phyloP scores from a whole-genome alignment of 2,329 filamentous ascomycete genomes.

The Esteya vermicola region DNA sequence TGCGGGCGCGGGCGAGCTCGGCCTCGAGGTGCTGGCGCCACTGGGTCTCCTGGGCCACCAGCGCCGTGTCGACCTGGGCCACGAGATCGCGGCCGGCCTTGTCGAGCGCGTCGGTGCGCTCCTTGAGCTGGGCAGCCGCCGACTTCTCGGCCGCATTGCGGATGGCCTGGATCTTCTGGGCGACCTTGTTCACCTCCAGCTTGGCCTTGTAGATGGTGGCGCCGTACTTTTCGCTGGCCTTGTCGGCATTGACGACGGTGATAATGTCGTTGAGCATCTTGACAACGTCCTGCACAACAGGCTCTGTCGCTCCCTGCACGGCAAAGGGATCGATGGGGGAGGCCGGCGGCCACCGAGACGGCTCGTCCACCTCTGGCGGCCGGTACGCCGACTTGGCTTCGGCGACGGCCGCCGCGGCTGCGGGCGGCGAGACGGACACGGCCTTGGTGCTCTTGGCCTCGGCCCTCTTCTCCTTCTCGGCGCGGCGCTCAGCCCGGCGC shows the following conservation, averaged over 20 bases:
- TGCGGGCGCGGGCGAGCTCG: slow-evolving; percentile 67
- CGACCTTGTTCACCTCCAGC: slow-evolving; percentile 63
- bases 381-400: slow-evolving; percentile 8
- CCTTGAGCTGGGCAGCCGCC: slow-evolving; percentile 60
- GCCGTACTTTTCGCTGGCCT: slow-evolving; percentile 62
- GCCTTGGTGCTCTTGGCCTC: not conserved
- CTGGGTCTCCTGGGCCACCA: slow-evolving; percentile 63
- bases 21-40: slow-evolving; percentile 80
- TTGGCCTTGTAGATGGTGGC: slow-evolving; percentile 76
- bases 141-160: slow-evolving; percentile 55
- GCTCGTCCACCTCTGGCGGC: slow-evolving; percentile 49
- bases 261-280: slow-evolving; percentile 96
- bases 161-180: slow-evolving; percentile 60
- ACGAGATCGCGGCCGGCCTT: slow-evolving; percentile 78
- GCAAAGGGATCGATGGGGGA: slow-evolving; percentile 65
- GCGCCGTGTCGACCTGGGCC: slow-evolving; percentile 68
- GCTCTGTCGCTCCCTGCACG: slow-evolving; percentile 64
- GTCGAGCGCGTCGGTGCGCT: slow-evolving; percentile 66
- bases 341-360: slow-evolving; percentile 47
- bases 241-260: slow-evolving; percentile 78
- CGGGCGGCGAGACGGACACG: not conserved
- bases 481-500: too few species aligned
- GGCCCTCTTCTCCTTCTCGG: not conserved
- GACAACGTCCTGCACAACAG: slow-evolving; percentile 81
- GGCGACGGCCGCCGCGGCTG: slow-evolving; percentile 12